Percentiles rank a stretch among this genome's conserved stretches.
phyloP scores from a whole-genome alignment of 176 grass and related monocot species.

The Musa acuminata region DNA sequence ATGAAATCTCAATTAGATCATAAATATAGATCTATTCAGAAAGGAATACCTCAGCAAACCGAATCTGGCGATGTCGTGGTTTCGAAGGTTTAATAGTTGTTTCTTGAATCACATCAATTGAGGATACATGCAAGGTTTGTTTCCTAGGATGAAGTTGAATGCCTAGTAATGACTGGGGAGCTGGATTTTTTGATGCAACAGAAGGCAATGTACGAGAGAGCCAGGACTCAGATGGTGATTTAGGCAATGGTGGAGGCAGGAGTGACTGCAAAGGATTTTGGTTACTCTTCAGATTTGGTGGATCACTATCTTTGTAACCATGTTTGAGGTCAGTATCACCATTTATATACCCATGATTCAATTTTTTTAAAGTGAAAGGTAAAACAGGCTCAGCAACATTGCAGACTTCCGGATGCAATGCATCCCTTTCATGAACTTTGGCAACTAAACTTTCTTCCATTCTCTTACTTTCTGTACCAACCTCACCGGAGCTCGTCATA shows the following conservation, averaged over 20 bases:
- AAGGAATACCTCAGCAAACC: constrained; percentile 72
- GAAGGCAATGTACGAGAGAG: constrained; percentile 77
- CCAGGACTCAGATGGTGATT: constrained; percentile 96
- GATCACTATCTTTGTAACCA: constrained; percentile 11
- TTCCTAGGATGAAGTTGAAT: constrained; percentile 77
- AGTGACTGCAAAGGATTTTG: constrained; percentile 29
- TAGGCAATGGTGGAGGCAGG: constrained; percentile 60
- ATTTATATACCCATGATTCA: constrained; percentile 17
- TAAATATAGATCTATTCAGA: constrained; percentile 4
- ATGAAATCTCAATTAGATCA: background rate
- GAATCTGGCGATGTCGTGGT: constrained; percentile 33
- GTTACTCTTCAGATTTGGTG: constrained; percentile 23
- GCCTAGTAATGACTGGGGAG: constrained; percentile 64
- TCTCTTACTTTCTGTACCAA: constrained; percentile 14
- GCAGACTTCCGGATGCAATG: constrained; percentile 2
- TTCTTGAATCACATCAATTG: constrained; percentile 35
- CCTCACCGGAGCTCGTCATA: constrained; percentile 8
- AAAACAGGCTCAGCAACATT: constrained; percentile 6
- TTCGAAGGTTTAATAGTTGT: constrained; percentile 38
- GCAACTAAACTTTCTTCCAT: constrained; percentile 9
- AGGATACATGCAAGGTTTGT: constrained; percentile 30
- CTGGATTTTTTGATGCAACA: constrained; percentile 47
- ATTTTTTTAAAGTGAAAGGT: constrained; percentile 4
- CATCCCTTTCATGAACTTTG: constrained; percentile 6
- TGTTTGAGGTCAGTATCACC: constrained; percentile 9